phyloP scores from a whole-genome alignment of 345 rosid genomes.

The Sapria himalayana region DNA sequence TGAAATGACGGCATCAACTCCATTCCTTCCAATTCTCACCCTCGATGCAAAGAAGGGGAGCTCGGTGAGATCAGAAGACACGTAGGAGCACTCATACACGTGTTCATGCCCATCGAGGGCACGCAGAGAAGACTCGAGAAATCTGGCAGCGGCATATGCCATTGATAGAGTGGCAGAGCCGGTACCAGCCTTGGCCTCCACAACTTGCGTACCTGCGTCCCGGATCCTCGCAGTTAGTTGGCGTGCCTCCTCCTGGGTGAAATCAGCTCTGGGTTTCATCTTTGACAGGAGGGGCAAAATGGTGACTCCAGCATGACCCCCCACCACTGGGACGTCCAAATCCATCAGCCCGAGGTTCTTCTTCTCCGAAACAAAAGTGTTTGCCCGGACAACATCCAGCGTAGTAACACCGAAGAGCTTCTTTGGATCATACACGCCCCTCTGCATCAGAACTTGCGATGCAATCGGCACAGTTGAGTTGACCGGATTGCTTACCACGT shows the following conservation, averaged over 20 bases:
- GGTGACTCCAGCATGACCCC: constrained; percentile 93
- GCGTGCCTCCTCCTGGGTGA: constrained; percentile 51
- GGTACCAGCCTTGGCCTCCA: constrained; percentile 93
- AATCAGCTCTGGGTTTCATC: constrained; percentile 48
- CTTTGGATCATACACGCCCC: constrained; percentile 77
- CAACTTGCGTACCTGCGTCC: constrained; percentile 88
- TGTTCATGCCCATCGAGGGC: constrained; percentile 81
- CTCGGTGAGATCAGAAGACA: constrained; percentile 56
- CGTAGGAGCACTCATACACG: constrained; percentile 67
- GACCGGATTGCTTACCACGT: constrained; percentile 83
- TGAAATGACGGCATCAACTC: constrained; percentile 57
- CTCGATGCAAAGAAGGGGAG: constrained; percentile 82
- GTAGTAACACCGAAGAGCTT: constrained; percentile 90
- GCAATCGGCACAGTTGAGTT: constrained; percentile 89
- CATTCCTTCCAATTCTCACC: constrained; percentile 66
- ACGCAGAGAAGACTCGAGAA: constrained; percentile 87
- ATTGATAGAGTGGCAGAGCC: constrained; percentile 94
- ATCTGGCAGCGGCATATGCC: constrained; percentile 96
- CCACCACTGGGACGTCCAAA: constrained; percentile 82
- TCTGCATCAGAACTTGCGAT: constrained; percentile 67
- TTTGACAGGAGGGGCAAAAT: constrained; percentile 76
- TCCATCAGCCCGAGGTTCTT: constrained; percentile 76
- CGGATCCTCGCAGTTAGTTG: constrained; percentile 73
- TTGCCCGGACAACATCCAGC: constrained; percentile 81
- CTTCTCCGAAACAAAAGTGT: constrained; percentile 74